Percentiles rank a stretch among this genome's conserved stretches.
phyloP scores from a whole-genome alignment of 1,139 yeast genomes.

The Hanseniaspora gamundiae region DNA sequence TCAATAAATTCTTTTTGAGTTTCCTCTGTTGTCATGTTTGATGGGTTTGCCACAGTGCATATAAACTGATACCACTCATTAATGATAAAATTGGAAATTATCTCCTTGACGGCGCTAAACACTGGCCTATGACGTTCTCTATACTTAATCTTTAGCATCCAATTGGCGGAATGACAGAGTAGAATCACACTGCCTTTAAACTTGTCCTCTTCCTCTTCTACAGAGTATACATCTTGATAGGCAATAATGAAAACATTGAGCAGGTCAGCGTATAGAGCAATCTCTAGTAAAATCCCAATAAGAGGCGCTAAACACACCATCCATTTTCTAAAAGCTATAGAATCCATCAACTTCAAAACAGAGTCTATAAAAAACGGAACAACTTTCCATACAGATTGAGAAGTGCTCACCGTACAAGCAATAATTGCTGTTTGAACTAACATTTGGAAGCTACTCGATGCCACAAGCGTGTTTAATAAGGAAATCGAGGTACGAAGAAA shows the following conservation, averaged over 20 bases:
- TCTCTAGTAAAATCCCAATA: too few species aligned
- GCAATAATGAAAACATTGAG: too few species aligned
- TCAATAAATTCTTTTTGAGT: too few species aligned
- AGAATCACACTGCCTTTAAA: neutral
- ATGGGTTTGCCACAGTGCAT: neutral
- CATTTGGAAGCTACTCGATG: constrained; percentile 38
- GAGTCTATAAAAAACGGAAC: constrained; percentile 38
- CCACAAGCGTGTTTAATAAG: too few species aligned
- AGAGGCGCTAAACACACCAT: constrained; percentile 17
- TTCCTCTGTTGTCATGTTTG: neutral
- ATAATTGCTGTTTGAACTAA: constrained; percentile 30
- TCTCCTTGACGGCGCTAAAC: too few species aligned
- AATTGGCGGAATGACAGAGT: neutral
- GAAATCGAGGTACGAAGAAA: too few species aligned
- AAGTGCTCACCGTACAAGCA: constrained; percentile 19
- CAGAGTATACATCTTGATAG: too few species aligned
- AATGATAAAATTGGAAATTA: too few species aligned
- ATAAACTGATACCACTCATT: constrained; percentile 26
- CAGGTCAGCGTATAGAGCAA: too few species aligned
- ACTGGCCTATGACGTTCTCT: neutral
- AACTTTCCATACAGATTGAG: constrained; percentile 26
- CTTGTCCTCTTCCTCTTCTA: too few species aligned
- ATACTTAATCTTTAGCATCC: too few species aligned
- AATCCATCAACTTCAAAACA: constrained; percentile 30
- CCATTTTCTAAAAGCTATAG: constrained; percentile 28